Base-by-base conservation (phyloP, 1,139 yeast species). In the Pichia sp. region DNA sequence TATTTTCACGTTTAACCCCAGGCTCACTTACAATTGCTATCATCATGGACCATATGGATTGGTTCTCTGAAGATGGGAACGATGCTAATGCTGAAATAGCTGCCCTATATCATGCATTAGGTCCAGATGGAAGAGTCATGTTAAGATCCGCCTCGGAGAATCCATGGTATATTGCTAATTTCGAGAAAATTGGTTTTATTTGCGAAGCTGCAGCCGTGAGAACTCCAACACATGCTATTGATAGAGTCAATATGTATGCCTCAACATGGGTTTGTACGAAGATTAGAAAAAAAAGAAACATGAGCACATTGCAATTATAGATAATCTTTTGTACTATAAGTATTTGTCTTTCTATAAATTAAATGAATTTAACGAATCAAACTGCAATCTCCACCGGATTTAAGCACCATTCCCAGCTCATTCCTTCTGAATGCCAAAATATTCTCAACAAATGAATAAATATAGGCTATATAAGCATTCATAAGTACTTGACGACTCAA, bases 31-130 rank as follows among this genome's bases (percentile, higher is more conserved):
- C 91, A 9, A 84, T 85, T 64, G 93, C 93, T 31, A 80, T 88
- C 50, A 85, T 88, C 55, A 88, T 88, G 96, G 96, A 88, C 69
- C 96, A 88, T 68, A 86, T 87, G 93, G 96, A 88, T 70, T 88
- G 95, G 95, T 87, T 87, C 67, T 84, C 83, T 62, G 85, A 88
- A 44, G 69, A 75, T 20, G 86, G 85, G 17, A 63, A 65, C 8
- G 92, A 85, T 38, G 93, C 89, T 12, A 72, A 76, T 50, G 75
- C 77, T 53, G 95, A 88, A 68, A 84, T 88, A 61, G 67, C 75
- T 36, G 88, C 90, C 0, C 75, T 87, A 52, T 78, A 77, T 67
- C 75, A 77, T 53, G 87, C 91, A 31, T 75, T 88, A 57, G 79
- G 80, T 7, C 76, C 77, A 31, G 83, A 84, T 46, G 96, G 95